Conservation (phyloP, 257 asterid species). For the Asclepias syriaca region DNA sequence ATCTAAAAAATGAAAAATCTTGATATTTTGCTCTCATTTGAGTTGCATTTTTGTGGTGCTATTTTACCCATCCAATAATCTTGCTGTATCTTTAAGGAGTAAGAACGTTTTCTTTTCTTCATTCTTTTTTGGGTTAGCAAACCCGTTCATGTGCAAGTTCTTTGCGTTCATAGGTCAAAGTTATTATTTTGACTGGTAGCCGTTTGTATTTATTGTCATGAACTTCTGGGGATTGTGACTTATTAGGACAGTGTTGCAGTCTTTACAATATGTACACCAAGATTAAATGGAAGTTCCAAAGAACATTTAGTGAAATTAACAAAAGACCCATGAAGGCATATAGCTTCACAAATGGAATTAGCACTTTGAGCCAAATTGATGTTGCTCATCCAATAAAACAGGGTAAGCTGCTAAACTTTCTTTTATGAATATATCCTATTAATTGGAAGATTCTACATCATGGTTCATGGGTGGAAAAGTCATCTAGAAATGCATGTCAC, state of each 20-base stretch:
- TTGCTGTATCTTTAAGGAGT: not conserved
- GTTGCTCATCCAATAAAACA: not conserved
- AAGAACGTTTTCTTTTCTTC: not conserved
- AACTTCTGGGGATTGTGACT: not conserved
- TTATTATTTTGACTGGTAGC: not conserved
- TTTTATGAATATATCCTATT: too few species aligned
- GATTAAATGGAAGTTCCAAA: not conserved
- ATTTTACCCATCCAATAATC: not conserved
- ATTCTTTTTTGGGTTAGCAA: not conserved
- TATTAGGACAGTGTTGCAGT: not conserved
- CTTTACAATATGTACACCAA: not conserved
- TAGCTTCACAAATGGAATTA: not conserved
- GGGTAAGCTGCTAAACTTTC: not conserved
- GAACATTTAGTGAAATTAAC: not conserved
- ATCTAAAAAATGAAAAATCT: conserved; percentile 60
- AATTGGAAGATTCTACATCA: not conserved
- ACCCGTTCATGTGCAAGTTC: too few species aligned
- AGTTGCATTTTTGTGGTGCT: not conserved
- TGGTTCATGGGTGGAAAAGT: too few species aligned
- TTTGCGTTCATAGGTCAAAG: not conserved
- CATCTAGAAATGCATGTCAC: not conserved
- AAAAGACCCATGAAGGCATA: not conserved
- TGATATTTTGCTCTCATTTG: conserved; percentile 11
- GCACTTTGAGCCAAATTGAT: not conserved
- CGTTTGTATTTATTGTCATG: not conserved